phyloP scores from a whole-genome alignment of 495 filamentous ascomycete species.

The Apiosordaria backusii region DNA sequence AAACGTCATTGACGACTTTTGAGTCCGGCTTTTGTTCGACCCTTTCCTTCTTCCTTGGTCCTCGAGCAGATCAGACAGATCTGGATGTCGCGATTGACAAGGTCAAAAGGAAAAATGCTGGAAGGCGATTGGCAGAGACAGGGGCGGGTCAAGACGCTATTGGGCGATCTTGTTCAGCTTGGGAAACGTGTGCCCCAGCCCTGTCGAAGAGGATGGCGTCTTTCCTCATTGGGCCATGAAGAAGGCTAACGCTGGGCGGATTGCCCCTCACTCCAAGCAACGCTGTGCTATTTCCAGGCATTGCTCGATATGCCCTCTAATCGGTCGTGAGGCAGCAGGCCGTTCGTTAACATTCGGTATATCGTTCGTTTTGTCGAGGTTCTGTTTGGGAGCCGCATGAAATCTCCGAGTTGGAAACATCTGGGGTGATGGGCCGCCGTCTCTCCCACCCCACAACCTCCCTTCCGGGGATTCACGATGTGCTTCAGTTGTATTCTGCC shows the following conservation, averaged over 20 bases:
- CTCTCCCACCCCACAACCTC: background rate
- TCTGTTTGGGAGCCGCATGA: conserved; percentile 2
- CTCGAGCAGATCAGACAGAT: conserved; percentile 12
- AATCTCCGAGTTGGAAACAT: conserved; percentile 1
- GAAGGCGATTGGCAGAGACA: background rate
- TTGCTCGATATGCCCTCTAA: background rate
- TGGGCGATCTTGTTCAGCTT: conserved; percentile 23
- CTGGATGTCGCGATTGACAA: conserved; percentile 11
- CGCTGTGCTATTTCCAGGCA: conserved; percentile 22
- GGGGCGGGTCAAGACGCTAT: conserved; percentile 6
- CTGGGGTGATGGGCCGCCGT: background rate
- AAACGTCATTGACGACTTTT: conserved; percentile 7
- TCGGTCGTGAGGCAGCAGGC: background rate
- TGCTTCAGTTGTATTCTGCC: conserved; percentile 1
- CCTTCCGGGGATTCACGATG: background rate
- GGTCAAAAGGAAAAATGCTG: background rate
- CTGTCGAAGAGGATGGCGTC: conserved; percentile 24
- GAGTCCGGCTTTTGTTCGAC: background rate
- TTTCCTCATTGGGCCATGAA: conserved; percentile 14
- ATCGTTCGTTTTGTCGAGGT: background rate
- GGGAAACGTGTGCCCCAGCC: conserved; percentile 14
- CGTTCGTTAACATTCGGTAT: conserved; percentile 1
- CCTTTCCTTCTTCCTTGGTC: background rate
- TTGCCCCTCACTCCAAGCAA: conserved; percentile 15
- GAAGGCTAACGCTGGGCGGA: conserved; percentile 4